A percentile compares a stretch with the other conserved stretches of the same genome.
Evolutionary conservation across 345 rosid genomes (phyloP).

Genomic region (Erucastrum elatum): DNA sequence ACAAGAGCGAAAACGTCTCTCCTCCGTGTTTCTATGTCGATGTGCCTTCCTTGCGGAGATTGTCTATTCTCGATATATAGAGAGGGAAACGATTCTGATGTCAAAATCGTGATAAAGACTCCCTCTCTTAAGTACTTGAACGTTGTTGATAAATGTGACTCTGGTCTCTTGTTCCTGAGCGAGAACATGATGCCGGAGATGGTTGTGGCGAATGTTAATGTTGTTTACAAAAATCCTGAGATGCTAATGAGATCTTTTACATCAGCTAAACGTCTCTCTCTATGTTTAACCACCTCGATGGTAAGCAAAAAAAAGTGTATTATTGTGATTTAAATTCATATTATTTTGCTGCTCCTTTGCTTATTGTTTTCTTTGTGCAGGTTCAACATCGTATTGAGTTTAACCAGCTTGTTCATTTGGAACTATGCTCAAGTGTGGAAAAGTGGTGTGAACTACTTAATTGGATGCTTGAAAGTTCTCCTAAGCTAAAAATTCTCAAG

Average conservation of each 20-base stretch:
- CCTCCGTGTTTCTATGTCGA: not conserved
- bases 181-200: not conserved
- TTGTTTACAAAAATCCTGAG: not conserved
- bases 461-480: constrained; percentile 13
- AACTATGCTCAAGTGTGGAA: not conserved
- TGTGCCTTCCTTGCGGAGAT: not conserved
- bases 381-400: not conserved
- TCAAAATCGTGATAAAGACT: not conserved
- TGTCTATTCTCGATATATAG: not conserved
- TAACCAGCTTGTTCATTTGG: constrained; percentile 3
- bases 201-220: not conserved
- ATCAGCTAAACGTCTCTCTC: not conserved
- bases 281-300: not conserved
- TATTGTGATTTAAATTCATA: not conserved
- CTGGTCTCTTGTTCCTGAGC: not conserved
- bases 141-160: not conserved
- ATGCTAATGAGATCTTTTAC: not conserved
- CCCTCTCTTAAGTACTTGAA: not conserved
- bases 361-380: not conserved
- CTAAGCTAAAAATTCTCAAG: constrained; percentile 25
- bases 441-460: constrained; percentile 13
- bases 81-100: not conserved
- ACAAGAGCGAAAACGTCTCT: not conserved
- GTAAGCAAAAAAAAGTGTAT: not conserved
- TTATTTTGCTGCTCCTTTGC: not conserved